Conservation (phyloP, 176 grass and related monocot species). For the Zoysia japonica region DNA sequence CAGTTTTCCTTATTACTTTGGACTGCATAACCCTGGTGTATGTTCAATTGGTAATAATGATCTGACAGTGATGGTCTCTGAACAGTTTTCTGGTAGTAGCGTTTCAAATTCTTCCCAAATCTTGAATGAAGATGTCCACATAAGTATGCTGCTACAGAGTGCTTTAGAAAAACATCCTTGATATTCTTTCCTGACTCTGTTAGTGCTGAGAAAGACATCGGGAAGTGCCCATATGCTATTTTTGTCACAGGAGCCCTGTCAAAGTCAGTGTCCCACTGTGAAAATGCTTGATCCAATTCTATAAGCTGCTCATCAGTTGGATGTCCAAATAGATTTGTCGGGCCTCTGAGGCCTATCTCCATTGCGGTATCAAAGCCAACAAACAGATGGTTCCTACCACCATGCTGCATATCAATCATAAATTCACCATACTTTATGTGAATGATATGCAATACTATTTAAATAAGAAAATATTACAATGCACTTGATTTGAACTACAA, state of each 20-base stretch:
- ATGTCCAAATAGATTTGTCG: conserved; percentile 95
- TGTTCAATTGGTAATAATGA: conserved; percentile 77
- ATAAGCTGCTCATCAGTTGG: conserved; percentile 74
- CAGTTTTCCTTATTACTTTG: conserved; percentile 52
- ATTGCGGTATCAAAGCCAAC: conserved; percentile 91
- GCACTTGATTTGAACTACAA: conserved; percentile 1
- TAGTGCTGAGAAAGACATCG: conserved; percentile 79
- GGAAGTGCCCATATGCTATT: conserved; percentile 78
- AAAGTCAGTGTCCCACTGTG: conserved; percentile 69
- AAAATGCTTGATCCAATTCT: conserved; percentile 65
- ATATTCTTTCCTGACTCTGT: conserved; percentile 80
- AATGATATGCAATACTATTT: background rate
- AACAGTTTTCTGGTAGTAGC: conserved; percentile 55
- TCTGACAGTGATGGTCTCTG: conserved; percentile 47
- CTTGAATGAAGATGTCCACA: conserved; percentile 91
- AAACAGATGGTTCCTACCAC: conserved; percentile 75
- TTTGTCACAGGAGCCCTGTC: conserved; percentile 58
- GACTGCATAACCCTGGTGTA: conserved; percentile 53
- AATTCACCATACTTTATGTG: conserved; percentile 28
- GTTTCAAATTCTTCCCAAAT: conserved; percentile 96
- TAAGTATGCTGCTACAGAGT: conserved; percentile 80
- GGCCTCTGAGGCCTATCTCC: conserved; percentile 74
- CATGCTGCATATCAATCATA: conserved; percentile 66
- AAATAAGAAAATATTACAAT: background rate
- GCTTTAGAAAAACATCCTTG: conserved; percentile 80